These are phyloP conservation scores for Dictyostelium discoideum DNA, from an alignment of 78 protist genomes.

Conservation along the genomic window DNA sequence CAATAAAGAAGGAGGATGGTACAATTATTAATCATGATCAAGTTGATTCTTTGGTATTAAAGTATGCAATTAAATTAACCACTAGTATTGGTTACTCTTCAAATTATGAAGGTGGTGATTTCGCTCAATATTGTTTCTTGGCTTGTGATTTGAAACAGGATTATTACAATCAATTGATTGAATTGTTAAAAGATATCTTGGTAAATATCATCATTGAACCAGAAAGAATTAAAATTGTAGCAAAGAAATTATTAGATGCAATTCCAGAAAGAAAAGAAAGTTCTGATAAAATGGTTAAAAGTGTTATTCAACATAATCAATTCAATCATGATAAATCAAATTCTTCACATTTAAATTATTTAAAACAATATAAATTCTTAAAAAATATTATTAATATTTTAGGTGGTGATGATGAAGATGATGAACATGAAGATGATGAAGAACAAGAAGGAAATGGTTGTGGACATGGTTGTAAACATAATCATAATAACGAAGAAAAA, in stretches of 20 bases:
- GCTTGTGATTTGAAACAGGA: neutral
- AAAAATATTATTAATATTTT: neutral
- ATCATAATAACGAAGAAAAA: neutral
- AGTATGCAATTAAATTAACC: slow-evolving; percentile 9
- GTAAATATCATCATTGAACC: neutral
- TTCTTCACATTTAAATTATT: neutral
- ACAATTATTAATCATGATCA: slow-evolving; percentile 21
- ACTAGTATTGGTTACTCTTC: neutral
- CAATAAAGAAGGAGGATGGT: neutral
- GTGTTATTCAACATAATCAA: neutral
- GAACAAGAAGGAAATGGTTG: neutral
- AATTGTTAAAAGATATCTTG: neutral
- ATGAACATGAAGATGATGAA: neutral
- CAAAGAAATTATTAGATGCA: slow-evolving; percentile 1
- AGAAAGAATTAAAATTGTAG: slow-evolving; percentile 16
- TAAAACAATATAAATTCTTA: neutral
- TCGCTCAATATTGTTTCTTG: neutral
- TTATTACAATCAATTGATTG: neutral
- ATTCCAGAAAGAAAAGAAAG: slow-evolving; percentile 5
- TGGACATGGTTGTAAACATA: neutral
- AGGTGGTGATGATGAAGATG: slow-evolving; percentile 8
- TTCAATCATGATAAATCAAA: slow-evolving; percentile 18
- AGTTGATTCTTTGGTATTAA: slow-evolving; percentile 11
- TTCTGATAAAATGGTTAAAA: neutral
- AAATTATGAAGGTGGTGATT: neutral